Conservation (phyloP, 192 early-diverging fungal species). For the Spizellomyces sp. region DNA sequence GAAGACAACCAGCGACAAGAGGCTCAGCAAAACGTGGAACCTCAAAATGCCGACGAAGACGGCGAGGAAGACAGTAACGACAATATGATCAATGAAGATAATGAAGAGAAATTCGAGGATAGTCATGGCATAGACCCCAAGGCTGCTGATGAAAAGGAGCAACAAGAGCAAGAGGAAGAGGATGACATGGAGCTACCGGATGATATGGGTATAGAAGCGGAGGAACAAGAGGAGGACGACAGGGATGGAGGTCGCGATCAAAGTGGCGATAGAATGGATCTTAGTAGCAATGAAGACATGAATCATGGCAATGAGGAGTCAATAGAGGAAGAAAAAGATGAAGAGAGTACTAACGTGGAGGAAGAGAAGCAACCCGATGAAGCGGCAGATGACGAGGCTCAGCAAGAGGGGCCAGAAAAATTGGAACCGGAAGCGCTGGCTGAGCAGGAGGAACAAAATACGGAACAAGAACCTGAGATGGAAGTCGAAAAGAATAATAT, state of each 20-base stretch:
- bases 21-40: slow-evolving; percentile 39
- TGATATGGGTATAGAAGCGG: slow-evolving; percentile 23
- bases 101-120: slow-evolving; percentile 53
- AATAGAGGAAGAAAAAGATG: slow-evolving; percentile 20
- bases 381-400: slow-evolving; percentile 23
- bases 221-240: slow-evolving; percentile 21
- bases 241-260: neutral
- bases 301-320: slow-evolving; percentile 46
- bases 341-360: slow-evolving; percentile 41
- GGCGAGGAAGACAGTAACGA: slow-evolving; percentile 48
- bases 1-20: slow-evolving; percentile 44
- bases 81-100: slow-evolving; percentile 46
- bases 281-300: slow-evolving; percentile 26
- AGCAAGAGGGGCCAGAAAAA: slow-evolving; percentile 31
- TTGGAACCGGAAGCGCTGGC: slow-evolving; percentile 47
- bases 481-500: slow-evolving; percentile 48
- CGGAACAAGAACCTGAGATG: slow-evolving; percentile 41
- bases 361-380: slow-evolving; percentile 30
- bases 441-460: slow-evolving; percentile 42
- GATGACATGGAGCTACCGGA: slow-evolving; percentile 76
- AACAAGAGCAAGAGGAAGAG: slow-evolving; percentile 62
- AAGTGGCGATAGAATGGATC: no score
- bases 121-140: slow-evolving; percentile 49
- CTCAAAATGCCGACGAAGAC: slow-evolving; percentile 23
- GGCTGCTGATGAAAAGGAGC: slow-evolving; percentile 41